Evolutionary conservation across 1,284 basidiomycete genomes (phyloP), one percentile per base, ranked within the genome.

Genomic region (Ceratobasidium sp.): DNA sequence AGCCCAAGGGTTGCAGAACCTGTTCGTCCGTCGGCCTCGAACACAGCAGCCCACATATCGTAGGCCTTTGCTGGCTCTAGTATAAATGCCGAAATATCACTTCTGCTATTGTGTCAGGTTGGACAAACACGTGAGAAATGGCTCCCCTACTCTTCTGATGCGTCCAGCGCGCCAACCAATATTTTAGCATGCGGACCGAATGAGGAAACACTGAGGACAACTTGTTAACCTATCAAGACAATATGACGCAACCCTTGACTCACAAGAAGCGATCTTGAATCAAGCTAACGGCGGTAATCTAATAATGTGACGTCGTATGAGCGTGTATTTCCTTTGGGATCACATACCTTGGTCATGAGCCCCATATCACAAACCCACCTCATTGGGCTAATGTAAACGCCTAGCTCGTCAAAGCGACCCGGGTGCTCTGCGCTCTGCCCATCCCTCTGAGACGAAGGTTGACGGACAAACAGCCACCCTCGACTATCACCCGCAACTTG

Each of bases 361-460:
- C 67, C 67, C 67, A 70, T 70, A 36, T 70, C 67, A 36, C 67
- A 70, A 26, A 46, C 48, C 67, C 67, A 70, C 53, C 67, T 39
- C 67, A 48, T 58, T n/a, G 67, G 55, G 30, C 67, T 70, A 14
- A 58, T 70, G n/a, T 70, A 59, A 36, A 50, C 55, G 8, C 67
- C 67, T 18, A 28, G 46, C 18, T 70, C 67, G 28, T 70, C 67
- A 23, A 46, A 70, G 34, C 32, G 53, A 2, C 52, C 41, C n/a
- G 48, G 26, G n/a, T 28, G 36, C 23, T 55, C 16, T n/a, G 26
- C 10, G 18, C 26, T 0, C 28, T 16, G 21, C 21, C 21, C 39
- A 8, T 67, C 32, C 5, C 23, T 23, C 1, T 3, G 1, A 23
- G 62, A 36, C 21, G 18, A 41, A 21, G 67, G 67, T 26, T 70